phyloP scores from a whole-genome alignment of 352 stramenopile species.

The Globisporangium polare region DNA sequence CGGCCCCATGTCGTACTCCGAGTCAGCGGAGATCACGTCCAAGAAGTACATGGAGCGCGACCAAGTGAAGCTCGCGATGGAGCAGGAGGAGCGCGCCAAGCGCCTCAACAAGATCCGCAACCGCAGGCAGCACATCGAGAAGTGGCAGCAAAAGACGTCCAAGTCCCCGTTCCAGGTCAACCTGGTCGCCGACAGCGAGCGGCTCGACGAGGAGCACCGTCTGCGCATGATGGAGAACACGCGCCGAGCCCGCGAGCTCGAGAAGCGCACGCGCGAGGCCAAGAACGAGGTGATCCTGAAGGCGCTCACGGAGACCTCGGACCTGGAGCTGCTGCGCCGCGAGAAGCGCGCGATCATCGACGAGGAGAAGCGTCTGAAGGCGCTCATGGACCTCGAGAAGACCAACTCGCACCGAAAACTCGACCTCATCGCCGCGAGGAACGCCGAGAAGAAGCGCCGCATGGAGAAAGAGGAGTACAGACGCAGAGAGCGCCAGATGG shows the following conservation, averaged over 20 bases:
- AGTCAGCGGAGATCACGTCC: slow-evolving; percentile 74
- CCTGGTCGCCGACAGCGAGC: slow-evolving; percentile 92
- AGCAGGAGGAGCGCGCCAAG: slow-evolving; percentile 51
- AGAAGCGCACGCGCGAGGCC: slow-evolving; percentile 74
- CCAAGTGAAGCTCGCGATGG: slow-evolving; percentile 56
- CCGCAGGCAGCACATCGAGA: slow-evolving; percentile 56
- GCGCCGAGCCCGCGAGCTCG: slow-evolving; percentile 52
- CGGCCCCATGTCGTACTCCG: slow-evolving; percentile 33
- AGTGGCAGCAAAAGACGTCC: slow-evolving; percentile 90
- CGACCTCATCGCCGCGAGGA: slow-evolving; percentile 86
- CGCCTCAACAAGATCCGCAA: slow-evolving; percentile 60
- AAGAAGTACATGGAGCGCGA: slow-evolving; percentile 77
- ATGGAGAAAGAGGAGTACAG: slow-evolving; percentile 88
- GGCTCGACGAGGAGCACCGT: slow-evolving; percentile 88
- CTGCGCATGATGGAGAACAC: slow-evolving; percentile 77
- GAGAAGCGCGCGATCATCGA: slow-evolving; percentile 95
- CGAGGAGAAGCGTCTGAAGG: slow-evolving; percentile 92
- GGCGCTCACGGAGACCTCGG: slow-evolving; percentile 83
- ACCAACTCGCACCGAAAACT: slow-evolving; percentile 90
- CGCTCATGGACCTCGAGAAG: slow-evolving; percentile 92
- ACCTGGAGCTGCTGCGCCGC: slow-evolving; percentile 88
- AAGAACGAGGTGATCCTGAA: slow-evolving; percentile 94
- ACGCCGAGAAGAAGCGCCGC: slow-evolving; percentile 89
- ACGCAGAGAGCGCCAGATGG: slow-evolving; percentile 53
- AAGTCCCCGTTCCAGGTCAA: slow-evolving; percentile 92